phyloP scores from a whole-genome alignment of 176 grass and related monocot genomes.

The Thalia dealbata region DNA sequence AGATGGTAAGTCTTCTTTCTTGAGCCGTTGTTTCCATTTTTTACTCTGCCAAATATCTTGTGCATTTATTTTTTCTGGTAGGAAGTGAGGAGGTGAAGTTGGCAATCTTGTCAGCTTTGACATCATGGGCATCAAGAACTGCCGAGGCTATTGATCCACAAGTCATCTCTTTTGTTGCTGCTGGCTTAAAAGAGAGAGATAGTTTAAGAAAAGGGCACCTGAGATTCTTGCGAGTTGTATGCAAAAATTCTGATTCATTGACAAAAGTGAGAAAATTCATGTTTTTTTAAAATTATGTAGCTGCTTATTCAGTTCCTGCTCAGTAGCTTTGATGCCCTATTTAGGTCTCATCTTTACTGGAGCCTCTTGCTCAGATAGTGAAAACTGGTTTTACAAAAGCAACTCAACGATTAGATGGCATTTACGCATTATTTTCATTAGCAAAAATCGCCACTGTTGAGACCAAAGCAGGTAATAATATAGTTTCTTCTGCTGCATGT shows the following conservation, averaged over 20 bases:
- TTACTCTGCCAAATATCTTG: not conserved
- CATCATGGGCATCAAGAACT: slow-evolving; percentile 59
- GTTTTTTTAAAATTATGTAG: not conserved
- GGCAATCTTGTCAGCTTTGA: slow-evolving; percentile 57
- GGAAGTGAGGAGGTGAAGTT: slow-evolving; percentile 95
- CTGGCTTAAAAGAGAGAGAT: slow-evolving; percentile 88
- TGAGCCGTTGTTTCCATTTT: not conserved
- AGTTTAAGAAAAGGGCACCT: slow-evolving; percentile 86
- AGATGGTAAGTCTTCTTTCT: slow-evolving; percentile 49
- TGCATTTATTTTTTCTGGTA: slow-evolving; percentile 31
- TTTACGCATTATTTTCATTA: slow-evolving; percentile 74
- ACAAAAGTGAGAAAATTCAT: slow-evolving; percentile 37
- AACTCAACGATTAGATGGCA: slow-evolving; percentile 90
- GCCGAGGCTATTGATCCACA: slow-evolving; percentile 59
- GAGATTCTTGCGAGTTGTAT: slow-evolving; percentile 57
- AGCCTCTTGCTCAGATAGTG: slow-evolving; percentile 67
- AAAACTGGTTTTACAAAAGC: slow-evolving; percentile 81
- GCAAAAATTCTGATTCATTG: slow-evolving; percentile 75
- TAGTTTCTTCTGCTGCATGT: slow-evolving; percentile 18
- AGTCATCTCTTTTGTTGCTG: slow-evolving; percentile 63
- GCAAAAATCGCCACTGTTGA: slow-evolving; percentile 74
- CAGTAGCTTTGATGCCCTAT: slow-evolving; percentile 5
- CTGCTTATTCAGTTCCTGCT: not conserved
- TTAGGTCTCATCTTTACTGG: slow-evolving; percentile 63
- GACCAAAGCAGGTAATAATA: slow-evolving; percentile 66